phyloP scores from a whole-genome alignment of 31 red algal genomes.

The Odonthalia washingtoniensis region DNA sequence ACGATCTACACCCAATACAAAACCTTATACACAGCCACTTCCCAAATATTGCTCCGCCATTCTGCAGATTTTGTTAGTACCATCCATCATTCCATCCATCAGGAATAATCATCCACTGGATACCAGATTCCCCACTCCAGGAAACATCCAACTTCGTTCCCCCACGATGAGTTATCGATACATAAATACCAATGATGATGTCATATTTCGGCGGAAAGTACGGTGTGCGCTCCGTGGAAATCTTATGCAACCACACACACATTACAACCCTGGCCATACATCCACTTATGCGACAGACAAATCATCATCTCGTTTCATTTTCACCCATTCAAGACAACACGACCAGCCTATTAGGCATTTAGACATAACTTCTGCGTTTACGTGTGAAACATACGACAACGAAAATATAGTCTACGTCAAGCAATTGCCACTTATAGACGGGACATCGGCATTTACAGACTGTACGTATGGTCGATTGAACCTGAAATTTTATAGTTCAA shows the following conservation, averaged over 20 bases:
- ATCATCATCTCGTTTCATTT: not conserved
- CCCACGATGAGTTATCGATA: slow-evolving; percentile 29
- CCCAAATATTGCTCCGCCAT: not conserved
- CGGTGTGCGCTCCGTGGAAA: slow-evolving; percentile 35
- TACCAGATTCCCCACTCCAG: not conserved
- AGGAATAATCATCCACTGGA: not conserved
- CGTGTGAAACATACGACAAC: slow-evolving; percentile 15
- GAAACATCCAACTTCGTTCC: not conserved
- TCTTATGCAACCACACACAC: slow-evolving; percentile 15
- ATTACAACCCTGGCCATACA: slow-evolving; percentile 24
- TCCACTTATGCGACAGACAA: slow-evolving; percentile 22
- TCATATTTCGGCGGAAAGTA: not conserved
- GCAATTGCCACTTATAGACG: slow-evolving; percentile 31
- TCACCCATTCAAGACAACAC: slow-evolving; percentile 1
- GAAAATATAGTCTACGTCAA: slow-evolving; percentile 2
- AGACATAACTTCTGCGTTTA: slow-evolving; percentile 26
- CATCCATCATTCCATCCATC: not conserved
- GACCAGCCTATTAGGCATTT: slow-evolving; percentile 22
- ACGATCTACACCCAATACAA: not conserved
- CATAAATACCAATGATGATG: not conserved
- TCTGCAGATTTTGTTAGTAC: not conserved
- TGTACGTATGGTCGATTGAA: not conserved
- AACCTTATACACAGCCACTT: not conserved
- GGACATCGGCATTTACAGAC: not conserved
- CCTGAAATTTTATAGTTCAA: slow-evolving; percentile 8